These are phyloP conservation scores for Staphylotrichum longicolle DNA, from an alignment of 495 filamentous ascomycete genomes.

Conservation along the genomic window DNA sequence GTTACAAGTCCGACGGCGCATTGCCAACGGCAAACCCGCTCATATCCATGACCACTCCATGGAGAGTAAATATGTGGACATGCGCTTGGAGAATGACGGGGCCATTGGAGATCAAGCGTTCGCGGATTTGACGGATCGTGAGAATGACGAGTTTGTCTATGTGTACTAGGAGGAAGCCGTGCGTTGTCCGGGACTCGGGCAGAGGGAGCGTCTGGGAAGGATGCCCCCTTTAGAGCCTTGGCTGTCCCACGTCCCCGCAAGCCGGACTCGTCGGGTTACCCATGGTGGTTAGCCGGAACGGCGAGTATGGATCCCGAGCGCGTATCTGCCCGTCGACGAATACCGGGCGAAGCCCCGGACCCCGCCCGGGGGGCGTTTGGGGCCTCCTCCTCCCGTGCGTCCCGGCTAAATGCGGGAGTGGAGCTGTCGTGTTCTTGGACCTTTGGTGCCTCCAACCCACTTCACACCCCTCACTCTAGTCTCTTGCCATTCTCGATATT, in stretches of 20 bases:
- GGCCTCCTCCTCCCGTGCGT: not conserved
- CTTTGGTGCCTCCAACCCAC: not conserved
- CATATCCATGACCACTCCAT: conserved; percentile 57
- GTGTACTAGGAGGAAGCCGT: conserved; percentile 47
- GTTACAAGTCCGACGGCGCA: conserved; percentile 50
- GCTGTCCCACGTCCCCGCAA: not conserved
- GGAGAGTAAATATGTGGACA: conserved; percentile 39
- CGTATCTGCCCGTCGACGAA: no score
- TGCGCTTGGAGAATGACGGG: conserved; percentile 13
- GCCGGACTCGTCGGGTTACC: not conserved
- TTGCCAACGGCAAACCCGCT: conserved; percentile 56
- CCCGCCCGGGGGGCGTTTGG: conserved; percentile 4
- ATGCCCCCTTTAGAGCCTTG: not conserved
- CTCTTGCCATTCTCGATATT: not conserved
- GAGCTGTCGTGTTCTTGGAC: conserved; percentile 5
- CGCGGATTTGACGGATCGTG: conserved; percentile 57
- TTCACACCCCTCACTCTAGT: conserved; percentile 11
- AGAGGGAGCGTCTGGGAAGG: no score
- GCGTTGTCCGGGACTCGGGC: not conserved
- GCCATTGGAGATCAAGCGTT: conserved; percentile 44
- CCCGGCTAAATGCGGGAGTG: conserved; percentile 35
- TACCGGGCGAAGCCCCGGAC: conserved; percentile 1
- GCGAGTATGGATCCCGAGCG: no score
- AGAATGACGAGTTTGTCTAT: conserved; percentile 69
- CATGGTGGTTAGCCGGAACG: no score